Conservation (phyloP, 192 early-diverging fungal species). For the Entomortierella chlamydospora region DNA sequence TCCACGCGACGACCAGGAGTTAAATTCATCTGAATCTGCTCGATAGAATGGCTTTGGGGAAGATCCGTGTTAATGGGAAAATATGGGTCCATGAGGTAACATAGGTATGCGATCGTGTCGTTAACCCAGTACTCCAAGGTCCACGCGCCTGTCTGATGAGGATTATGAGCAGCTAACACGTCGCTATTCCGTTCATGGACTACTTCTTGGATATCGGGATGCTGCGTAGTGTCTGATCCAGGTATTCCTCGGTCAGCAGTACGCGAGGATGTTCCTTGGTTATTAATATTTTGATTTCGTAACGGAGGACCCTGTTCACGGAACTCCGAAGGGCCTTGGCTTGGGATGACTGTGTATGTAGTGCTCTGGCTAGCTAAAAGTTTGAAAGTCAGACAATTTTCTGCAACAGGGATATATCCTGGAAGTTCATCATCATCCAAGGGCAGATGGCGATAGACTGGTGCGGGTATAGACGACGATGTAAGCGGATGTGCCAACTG, state of each 20-base stretch:
- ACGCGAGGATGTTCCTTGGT: background rate
- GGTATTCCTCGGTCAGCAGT: background rate
- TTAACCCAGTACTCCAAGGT: constrained; percentile 47
- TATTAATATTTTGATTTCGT: constrained; percentile 1
- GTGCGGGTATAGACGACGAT: background rate
- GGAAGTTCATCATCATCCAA: constrained; percentile 44
- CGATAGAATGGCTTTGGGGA: no score
- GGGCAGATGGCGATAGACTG: constrained; percentile 14
- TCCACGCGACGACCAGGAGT: no score
- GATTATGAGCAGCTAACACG: background rate
- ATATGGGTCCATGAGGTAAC: constrained; percentile 49
- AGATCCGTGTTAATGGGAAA: background rate
- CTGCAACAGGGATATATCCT: constrained; percentile 14
- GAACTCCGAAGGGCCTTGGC: constrained; percentile 37
- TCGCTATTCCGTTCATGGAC: background rate
- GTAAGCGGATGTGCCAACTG: no score
- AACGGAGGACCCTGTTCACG: background rate
- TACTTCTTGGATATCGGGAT: background rate
- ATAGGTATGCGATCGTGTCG: constrained; percentile 34
- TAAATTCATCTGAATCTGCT: no score
- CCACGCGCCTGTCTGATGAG: constrained; percentile 10
- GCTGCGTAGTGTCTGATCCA: background rate
- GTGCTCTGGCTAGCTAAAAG: constrained; percentile 17
- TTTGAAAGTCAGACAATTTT: constrained; percentile 13
- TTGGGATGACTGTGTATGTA: constrained; percentile 31